phyloP scores from a whole-genome alignment of 257 asterid species.

The Plectranthus barbatus region DNA sequence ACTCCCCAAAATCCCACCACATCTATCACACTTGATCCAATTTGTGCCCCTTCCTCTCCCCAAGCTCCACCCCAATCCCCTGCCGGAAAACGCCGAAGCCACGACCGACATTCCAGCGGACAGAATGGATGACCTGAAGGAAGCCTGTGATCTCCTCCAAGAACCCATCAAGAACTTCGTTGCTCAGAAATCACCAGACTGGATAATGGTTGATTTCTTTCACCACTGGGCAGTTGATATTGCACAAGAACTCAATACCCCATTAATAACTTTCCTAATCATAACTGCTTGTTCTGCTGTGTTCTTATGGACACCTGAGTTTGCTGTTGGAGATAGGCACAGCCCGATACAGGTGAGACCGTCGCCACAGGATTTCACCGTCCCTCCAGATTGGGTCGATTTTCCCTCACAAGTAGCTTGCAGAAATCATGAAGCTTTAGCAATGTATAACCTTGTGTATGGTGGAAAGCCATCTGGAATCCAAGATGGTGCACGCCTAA shows the following conservation, averaged over 20 bases:
- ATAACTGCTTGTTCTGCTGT: background rate
- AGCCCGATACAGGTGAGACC: background rate
- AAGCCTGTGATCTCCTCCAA: slow-evolving; percentile 9
- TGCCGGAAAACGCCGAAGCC: slow-evolving; percentile 27
- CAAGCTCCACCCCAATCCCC: background rate
- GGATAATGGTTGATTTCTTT: slow-evolving; percentile 9
- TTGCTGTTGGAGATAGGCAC: background rate
- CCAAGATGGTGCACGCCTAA: background rate
- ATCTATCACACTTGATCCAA: background rate
- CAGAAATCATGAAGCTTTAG: background rate
- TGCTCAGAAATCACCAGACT: background rate
- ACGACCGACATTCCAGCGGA: slow-evolving; percentile 18
- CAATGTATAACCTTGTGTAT: background rate
- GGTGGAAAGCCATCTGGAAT: slow-evolving; percentile 6
- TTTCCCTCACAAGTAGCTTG: slow-evolving; percentile 8
- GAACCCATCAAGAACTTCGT: slow-evolving; percentile 7
- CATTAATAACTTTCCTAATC: background rate
- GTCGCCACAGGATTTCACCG: background rate
- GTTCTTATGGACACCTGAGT: slow-evolving; percentile 3
- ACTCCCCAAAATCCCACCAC: slow-evolving; percentile 19
- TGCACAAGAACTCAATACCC: background rate
- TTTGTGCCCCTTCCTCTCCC: slow-evolving; percentile 11
- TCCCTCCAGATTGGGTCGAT: slow-evolving; percentile 7
- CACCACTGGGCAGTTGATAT: background rate
- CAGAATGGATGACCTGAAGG: slow-evolving; percentile 6